phyloP scores from a whole-genome alignment of 495 filamentous ascomycete genomes.

The Neurospora sp. region DNA sequence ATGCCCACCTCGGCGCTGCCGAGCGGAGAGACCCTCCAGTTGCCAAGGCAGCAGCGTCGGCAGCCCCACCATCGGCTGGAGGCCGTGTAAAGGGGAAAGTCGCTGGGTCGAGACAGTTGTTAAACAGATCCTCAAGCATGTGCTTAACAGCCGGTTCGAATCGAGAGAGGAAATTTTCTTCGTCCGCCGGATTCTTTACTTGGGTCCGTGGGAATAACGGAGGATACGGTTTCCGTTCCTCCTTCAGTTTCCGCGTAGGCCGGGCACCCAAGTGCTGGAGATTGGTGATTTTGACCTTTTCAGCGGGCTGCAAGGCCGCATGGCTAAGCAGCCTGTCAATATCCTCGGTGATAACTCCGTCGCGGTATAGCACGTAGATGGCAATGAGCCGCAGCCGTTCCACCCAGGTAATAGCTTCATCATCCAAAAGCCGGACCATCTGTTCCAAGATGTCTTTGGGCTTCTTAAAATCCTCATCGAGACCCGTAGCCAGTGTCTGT shows the following conservation, averaged over 20 bases:
- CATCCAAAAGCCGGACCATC: slow-evolving; percentile 77
- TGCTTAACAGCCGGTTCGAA: slow-evolving; percentile 63
- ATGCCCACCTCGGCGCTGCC: slow-evolving; percentile 88
- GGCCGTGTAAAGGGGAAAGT: slow-evolving; percentile 78
- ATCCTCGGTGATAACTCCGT: slow-evolving; percentile 82
- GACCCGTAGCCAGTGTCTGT: slow-evolving; percentile 75
- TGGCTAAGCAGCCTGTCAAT: slow-evolving; percentile 77
- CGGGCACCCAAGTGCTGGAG: slow-evolving; percentile 74
- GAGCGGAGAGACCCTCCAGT: slow-evolving; percentile 73
- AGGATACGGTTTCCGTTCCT: slow-evolving; percentile 50
- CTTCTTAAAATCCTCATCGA: slow-evolving; percentile 86
- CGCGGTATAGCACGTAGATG: slow-evolving; percentile 76
- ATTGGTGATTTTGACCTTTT: slow-evolving; percentile 56
- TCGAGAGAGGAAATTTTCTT: slow-evolving; percentile 56
- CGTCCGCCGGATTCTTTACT: slow-evolving; percentile 39
- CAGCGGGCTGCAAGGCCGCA: slow-evolving; percentile 65
- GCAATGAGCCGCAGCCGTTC: slow-evolving; percentile 80
- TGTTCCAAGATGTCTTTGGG: slow-evolving; percentile 81
- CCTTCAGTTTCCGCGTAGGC: slow-evolving; percentile 64
- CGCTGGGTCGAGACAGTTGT: slow-evolving; percentile 53
- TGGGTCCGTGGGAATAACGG: slow-evolving; percentile 57
- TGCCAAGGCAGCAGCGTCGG: slow-evolving; percentile 42
- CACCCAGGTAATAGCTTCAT: slow-evolving; percentile 51
- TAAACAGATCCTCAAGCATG: slow-evolving; percentile 68
- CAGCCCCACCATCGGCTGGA: slow-evolving; percentile 38